Base-by-base conservation (phyloP, 768 basidiomycete species). In the Termitomyces sp. region DNA sequence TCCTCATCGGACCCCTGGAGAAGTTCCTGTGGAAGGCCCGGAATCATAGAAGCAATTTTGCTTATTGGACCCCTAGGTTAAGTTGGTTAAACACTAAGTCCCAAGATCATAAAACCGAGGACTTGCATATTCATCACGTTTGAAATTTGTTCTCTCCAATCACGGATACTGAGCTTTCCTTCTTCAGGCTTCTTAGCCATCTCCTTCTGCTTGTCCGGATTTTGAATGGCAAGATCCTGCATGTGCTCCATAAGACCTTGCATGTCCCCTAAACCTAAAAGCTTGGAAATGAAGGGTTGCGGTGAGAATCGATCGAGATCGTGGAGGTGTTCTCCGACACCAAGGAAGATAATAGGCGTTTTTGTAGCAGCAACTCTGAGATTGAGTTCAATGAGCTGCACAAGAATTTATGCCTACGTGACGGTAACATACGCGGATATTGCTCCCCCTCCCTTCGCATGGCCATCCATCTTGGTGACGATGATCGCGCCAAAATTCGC, bases 381-480 rank as follows among this genome's bases (percentile, higher is more conserved):
- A n/a, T 32, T 23, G 9, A 5, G 9, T 16, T 4, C 3, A 3
- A 34, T 53, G 10, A 41, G 29, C n/a, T 44, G 10, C 41, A 19
- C 31, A 14, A 14, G 16, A 44, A 35, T 27, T 19, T 32, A 17
- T 9, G 6, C 25, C 17, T 42, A 43, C 2, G n/a, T 19, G 7
- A 35, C 3, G 11, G n/a, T 34, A 45, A 80, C 94, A 58, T 74
- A 98, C 96, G 96, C 96, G 44, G 97, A 99, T 59, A 99, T 98
- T 31, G 97, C 97, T 23, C 97, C 97, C 71, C 97, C 97, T 55
- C 97, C 97, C 70, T 97, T 98, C 1, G 97, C 97, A 66, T 99
- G 97, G 4, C 97, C 97, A 65, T 99, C 97, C 87, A 99, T 93
- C 75, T 99, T 99, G 11, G 97, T 99, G 16, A 99, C 97, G 58